Conservation (phyloP, 305 asterid species). For the Coffea humblotiana region DNA sequence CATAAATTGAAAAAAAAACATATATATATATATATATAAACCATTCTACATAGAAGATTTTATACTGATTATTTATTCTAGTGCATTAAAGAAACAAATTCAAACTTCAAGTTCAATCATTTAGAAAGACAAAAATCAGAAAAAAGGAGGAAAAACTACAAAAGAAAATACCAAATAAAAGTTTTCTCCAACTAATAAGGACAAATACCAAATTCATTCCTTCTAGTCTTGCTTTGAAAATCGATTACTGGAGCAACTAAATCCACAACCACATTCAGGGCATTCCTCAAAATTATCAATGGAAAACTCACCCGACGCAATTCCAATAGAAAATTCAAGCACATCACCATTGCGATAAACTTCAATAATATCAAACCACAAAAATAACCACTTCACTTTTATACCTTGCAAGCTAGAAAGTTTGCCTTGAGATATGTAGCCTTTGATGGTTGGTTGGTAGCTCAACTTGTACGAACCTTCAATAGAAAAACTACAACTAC, state of each 20-base stretch:
- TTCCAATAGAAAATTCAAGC: conserved; percentile 57
- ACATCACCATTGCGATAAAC: conserved; percentile 42
- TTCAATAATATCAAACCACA: conserved; percentile 58
- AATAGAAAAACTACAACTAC: conserved; percentile 43
- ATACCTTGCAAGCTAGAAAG: conserved; percentile 42
- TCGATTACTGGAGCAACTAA: conserved; percentile 29
- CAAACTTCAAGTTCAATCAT: background rate
- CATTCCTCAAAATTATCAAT: conserved; percentile 39
- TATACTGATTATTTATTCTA: no score
- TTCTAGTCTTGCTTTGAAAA: background rate
- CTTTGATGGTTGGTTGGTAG: conserved; percentile 49
- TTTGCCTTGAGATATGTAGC: conserved; percentile 36
- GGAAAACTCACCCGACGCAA: conserved; percentile 43
- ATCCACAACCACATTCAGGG: conserved; percentile 68
- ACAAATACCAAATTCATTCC: background rate
- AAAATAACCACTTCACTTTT: conserved; percentile 40
- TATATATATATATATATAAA: no score
- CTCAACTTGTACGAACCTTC: conserved; percentile 48
- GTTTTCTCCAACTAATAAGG: background rate
- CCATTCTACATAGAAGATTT: no score
- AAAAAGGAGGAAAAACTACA: no score
- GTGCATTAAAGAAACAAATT: no score
- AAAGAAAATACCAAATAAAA: no score
- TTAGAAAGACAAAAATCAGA: no score
- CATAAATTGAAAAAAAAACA: no score